Base-by-base conservation (phyloP, 2,329 filamentous ascomycete species). In the Epichloe glyceriae region DNA sequence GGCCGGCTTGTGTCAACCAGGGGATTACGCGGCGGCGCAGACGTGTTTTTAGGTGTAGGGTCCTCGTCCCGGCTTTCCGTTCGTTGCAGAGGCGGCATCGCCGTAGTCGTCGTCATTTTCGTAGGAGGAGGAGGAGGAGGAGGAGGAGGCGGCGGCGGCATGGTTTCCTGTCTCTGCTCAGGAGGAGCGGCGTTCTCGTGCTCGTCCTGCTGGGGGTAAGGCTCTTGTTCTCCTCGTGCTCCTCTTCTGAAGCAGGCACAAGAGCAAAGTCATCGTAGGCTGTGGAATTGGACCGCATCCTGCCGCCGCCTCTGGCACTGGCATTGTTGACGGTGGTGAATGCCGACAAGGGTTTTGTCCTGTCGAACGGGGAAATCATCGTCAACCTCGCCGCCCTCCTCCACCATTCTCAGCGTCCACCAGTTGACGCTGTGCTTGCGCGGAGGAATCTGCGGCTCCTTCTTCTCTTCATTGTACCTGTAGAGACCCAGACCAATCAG, bases 311-410 rank as follows among this genome's bases (percentile, higher is more conserved):
- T 50, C 80, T 75, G 62, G 85, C 85, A 59, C 88, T 87, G 51
- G 84, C 85, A 61, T 88, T 89, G 62, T 91, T 90, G 54, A 85
- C 86, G 6, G 86, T 88, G 38, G 86, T 88, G 59, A 91, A 93
- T 19, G 87, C 82, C 5, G 78, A 79, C n/a, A 93, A 73, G 2
- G 82, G 77, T 59, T 85, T 85, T 20, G 79, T 87, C 37, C 87
- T 76, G 52, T 86, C 83, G 40, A 93, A 73, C 0, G 87, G 82
- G 86, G 56, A 93, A 93, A 61, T 93, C 88, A 56, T 88, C 85
- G 57, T 94, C 87, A 1, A 91, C 82, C 61, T 93, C 87, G 46
- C 85, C 88, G 51, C 87, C 86, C 61, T 93, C 82, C 54, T 93
- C 82, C 2, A 90, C 86, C 81, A 94, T 89, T 40, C 86, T 78